A percentile compares a stretch with the other conserved stretches of the same genome.
Evolutionary conservation across 257 asterid species (phyloP).

Genomic region (Solanum appendiculatum): DNA sequence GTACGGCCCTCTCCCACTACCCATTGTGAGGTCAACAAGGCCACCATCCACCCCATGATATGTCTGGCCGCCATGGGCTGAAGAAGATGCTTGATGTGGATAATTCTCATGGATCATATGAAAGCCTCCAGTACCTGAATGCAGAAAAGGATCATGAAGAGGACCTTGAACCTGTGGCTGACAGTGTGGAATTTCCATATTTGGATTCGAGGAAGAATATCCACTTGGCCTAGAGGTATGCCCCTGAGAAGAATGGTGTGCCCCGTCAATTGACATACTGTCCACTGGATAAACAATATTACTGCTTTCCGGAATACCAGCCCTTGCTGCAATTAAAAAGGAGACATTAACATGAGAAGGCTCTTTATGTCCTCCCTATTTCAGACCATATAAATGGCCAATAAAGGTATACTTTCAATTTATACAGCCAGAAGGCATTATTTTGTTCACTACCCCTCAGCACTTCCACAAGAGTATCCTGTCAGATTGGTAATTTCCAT

Average conservation of each 20-base stretch:
- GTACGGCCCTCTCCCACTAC: constrained; percentile 44
- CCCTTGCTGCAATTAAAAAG: constrained; percentile 14
- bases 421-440: neutral
- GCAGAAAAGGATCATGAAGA: constrained; percentile 34
- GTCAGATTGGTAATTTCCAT: neutral
- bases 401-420: neutral
- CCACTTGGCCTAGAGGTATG: constrained; percentile 37
- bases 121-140: constrained; percentile 31
- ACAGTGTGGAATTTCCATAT: constrained; percentile 33
- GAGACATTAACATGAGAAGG: neutral
- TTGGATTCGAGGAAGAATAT: constrained; percentile 26
- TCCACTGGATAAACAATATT: constrained; percentile 32
- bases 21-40: constrained; percentile 30
- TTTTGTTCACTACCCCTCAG: neutral
- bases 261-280: constrained; percentile 27
- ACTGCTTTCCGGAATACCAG: constrained; percentile 34
- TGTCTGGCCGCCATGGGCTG: constrained; percentile 36
- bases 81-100: constrained; percentile 45
- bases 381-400: neutral
- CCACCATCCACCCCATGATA: constrained; percentile 38
- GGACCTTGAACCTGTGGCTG: constrained; percentile 39
- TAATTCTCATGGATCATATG: constrained; percentile 35
- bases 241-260: constrained; percentile 42
- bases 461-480: neutral
- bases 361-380: neutral